Evolutionary conservation across 495 filamentous ascomycete genomes (phyloP), one percentile per base, ranked within the genome.

Genomic region (Letharia lupina): DNA sequence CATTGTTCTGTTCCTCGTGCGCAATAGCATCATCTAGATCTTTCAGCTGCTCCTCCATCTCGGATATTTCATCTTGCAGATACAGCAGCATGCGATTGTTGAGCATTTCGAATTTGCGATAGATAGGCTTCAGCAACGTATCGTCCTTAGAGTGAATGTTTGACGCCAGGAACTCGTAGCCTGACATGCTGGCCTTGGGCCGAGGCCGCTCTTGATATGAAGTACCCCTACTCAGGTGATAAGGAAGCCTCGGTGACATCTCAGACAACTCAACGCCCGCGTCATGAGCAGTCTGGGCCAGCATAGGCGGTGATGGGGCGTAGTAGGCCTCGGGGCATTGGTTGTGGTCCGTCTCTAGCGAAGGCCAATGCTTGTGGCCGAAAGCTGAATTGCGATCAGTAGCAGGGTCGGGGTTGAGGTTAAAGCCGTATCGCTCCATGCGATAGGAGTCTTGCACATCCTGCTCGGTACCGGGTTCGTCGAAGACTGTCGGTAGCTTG

Each of bases 21-120:
- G 83, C 75, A 47, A 79, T 78, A 15, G 81, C 76, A 9, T 81
- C 73, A n/a, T 96, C 91, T 0, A 93, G 75, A 2, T 79, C 77
- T n/a, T 84, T 81, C 1, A 94, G 79, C 48, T 91, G 84, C 69
- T 89, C 86, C 70, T 93, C 90, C 61, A 94, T 79, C 61, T 93
- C 88, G 3, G 84, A 80, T 48, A 96, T 85, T 72, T 96, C 91
- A 71, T 94, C 90, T 76, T 96, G 93, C 1, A 97, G 83, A 71
- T 94, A 85, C 3, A 97, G 79, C 4, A 97, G 80, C 16, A 96
- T 79, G 23, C 93, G 87, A 72, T 96, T 91, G 70, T 96, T 96
- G 7, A 96, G 76, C 12, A 83, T 81, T 71, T 89, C 89, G 70
- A 97, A 97, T 66, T 88, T 88, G 45, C 92, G 87, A 75, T 95